These are phyloP conservation scores for Knoxia roxburghii DNA, from an alignment of 257 asterid genomes.

Conservation along the genomic window DNA sequence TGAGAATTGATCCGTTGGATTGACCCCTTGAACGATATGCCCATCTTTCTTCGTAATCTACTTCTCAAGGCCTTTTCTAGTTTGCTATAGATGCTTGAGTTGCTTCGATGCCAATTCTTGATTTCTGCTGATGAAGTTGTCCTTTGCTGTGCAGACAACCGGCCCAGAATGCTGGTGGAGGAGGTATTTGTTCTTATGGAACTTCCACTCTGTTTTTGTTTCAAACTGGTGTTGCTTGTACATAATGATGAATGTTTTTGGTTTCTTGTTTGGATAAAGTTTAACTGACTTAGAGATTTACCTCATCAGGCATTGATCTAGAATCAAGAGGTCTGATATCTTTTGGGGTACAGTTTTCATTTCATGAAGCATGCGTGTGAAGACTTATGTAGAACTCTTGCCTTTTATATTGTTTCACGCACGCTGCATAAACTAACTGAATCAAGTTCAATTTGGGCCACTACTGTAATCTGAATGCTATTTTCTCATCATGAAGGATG, in stretches of 20 bases:
- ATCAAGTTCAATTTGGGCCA: not conserved
- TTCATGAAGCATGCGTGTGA: not conserved
- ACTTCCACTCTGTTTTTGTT: not conserved
- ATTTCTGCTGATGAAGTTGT: not conserved
- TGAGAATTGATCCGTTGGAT: not conserved
- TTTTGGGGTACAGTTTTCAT: not conserved
- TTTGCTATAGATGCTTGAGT: not conserved
- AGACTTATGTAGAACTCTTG: not conserved
- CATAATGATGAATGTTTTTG: not conserved
- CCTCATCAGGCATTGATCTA: not conserved
- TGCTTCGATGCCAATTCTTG: not conserved
- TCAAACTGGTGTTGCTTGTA: not conserved
- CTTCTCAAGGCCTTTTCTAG: not conserved
- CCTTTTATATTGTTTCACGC: not conserved
- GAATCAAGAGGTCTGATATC: not conserved
- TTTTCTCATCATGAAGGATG: not conserved
- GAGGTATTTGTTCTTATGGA: conserved; percentile 21
- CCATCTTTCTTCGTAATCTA: not conserved
- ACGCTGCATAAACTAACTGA: not conserved
- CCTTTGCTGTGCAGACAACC: conserved; percentile 28
- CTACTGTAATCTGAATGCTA: not conserved
- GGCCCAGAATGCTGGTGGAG: conserved; percentile 33
- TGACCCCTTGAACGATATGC: not conserved
- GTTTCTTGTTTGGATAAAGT: not conserved
- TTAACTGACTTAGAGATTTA: not conserved